phyloP scores from a whole-genome alignment of 2,329 filamentous ascomycete species.

The Fonsecaea pugnacius region DNA sequence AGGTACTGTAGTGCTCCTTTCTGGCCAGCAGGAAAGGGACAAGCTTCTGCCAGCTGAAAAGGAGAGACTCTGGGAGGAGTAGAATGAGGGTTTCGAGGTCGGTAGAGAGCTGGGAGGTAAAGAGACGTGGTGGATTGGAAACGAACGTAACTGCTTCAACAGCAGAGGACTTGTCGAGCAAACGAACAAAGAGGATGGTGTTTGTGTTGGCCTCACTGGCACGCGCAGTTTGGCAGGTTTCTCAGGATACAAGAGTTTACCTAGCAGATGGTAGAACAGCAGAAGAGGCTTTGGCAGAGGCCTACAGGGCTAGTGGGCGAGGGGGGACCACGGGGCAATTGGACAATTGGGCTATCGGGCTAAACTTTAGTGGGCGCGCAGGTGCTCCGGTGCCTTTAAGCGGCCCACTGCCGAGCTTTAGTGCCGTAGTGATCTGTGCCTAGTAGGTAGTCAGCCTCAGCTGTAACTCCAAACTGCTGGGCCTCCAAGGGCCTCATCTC shows the following conservation, averaged over 20 bases:
- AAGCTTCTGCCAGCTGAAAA: constrained; percentile 13
- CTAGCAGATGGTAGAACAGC: constrained; percentile 2
- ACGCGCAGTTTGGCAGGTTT: constrained; percentile 6
- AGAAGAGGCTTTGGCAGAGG: constrained; percentile 9
- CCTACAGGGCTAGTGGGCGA: background rate
- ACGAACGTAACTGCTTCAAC: constrained; percentile 22
- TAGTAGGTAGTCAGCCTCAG: constrained; percentile 1
- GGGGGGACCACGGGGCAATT: constrained; percentile 1
- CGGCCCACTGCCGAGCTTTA: constrained; percentile 12
- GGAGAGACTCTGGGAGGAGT: constrained; percentile 4
- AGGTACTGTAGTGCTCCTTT: constrained; percentile 28
- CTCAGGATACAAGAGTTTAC: constrained; percentile 4
- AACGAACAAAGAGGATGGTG: constrained; percentile 17
- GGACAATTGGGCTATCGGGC: background rate
- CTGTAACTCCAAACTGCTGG: background rate
- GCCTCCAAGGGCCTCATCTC: constrained; percentile 3
- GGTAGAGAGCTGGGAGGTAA: background rate
- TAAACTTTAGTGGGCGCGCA: constrained; percentile 1
- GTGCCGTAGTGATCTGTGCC: background rate
- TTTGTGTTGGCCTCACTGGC: background rate
- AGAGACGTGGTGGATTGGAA: constrained; percentile 12
- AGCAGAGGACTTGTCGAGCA: constrained; percentile 9
- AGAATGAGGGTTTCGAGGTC: background rate
- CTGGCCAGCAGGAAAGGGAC: constrained; percentile 33
- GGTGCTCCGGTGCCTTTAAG: constrained; percentile 6